phyloP scores from a whole-genome alignment of 2,329 filamentous ascomycete genomes.

The Calcarisporium arbuscula region DNA sequence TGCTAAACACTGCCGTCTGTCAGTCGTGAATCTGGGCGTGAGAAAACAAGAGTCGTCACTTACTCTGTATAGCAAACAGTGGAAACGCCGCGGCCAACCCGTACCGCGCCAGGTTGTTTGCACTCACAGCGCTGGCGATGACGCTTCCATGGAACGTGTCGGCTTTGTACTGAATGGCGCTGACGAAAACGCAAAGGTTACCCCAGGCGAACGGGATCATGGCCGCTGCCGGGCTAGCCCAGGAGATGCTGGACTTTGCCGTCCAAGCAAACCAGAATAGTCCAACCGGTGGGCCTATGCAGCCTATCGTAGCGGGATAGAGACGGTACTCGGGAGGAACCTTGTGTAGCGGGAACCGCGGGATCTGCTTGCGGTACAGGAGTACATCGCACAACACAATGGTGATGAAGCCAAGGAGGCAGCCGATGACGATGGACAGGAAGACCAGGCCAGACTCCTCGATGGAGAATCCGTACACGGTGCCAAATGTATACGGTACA shows the following conservation, averaged over 20 bases:
- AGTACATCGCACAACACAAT: slow-evolving; percentile 33
- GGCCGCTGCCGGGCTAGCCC: slow-evolving; percentile 43
- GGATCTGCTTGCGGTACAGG: slow-evolving; percentile 32
- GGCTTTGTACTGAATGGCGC: slow-evolving; percentile 43
- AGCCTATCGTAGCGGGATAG: slow-evolving; percentile 52
- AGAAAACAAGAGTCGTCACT: slow-evolving; percentile 11
- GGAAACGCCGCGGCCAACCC: slow-evolving; percentile 51
- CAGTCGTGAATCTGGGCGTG: not conserved
- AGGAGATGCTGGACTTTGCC: slow-evolving; percentile 36
- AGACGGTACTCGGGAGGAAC: slow-evolving; percentile 51
- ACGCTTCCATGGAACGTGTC: slow-evolving; percentile 50
- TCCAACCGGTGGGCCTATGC: slow-evolving; percentile 43
- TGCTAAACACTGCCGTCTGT: slow-evolving; percentile 31
- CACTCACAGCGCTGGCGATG: slow-evolving; percentile 52
- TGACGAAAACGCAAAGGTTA: slow-evolving; percentile 53
- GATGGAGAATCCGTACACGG: slow-evolving; percentile 36
- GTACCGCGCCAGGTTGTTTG: slow-evolving; percentile 54
- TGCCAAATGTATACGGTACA: slow-evolving; percentile 41
- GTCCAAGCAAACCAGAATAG: slow-evolving; percentile 59
- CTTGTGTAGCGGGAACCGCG: slow-evolving; percentile 23
- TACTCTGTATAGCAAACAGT: slow-evolving; percentile 53
- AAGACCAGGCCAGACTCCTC: slow-evolving; percentile 39
- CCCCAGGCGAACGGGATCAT: slow-evolving; percentile 54
- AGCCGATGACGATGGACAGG: slow-evolving; percentile 38
- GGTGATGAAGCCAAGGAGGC: slow-evolving; percentile 34